These are phyloP conservation scores for Tranzscheliella williamsii DNA, from an alignment of 1,284 basidiomycete genomes.

Conservation along the genomic window DNA sequence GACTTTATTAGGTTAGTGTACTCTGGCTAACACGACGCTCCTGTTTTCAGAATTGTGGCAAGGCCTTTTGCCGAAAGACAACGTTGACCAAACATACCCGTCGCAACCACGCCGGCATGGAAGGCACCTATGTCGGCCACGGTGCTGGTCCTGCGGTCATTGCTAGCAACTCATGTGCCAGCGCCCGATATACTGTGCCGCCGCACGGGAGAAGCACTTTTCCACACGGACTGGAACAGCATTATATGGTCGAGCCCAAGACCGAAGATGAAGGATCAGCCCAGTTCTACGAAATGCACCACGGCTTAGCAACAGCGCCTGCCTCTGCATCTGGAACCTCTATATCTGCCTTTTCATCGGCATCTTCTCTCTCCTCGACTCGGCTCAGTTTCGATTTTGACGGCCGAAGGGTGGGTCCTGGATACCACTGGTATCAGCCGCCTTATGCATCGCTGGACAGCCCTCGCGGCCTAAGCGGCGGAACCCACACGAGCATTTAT, in stretches of 20 bases:
- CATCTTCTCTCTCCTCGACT: conserved; percentile 15
- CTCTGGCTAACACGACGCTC: neutral
- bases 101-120: conserved; percentile 50
- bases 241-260: conserved; percentile 19
- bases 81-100: conserved; percentile 63
- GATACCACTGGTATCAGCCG: conserved; percentile 12
- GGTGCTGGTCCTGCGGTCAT: conserved; percentile 18
- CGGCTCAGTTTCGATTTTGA: conserved; percentile 10
- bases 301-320: neutral
- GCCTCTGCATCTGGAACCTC: too few relatives aligned
- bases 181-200: conserved; percentile 16
- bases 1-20: neutral
- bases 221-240: conserved; percentile 23
- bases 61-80: conserved; percentile 61
- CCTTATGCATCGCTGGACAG: conserved; percentile 5
- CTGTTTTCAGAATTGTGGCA: conserved; percentile 39
- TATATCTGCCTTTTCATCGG: too few relatives aligned
- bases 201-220: conserved; percentile 28
- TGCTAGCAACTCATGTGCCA: conserved; percentile 33
- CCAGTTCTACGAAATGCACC: neutral
- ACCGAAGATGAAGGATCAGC: conserved; percentile 6
- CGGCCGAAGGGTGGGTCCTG: conserved; percentile 11
- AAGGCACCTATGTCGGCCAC: conserved; percentile 11
- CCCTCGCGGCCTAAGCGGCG: conserved; percentile 9
- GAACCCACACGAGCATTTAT: conserved; percentile 3